Evolutionary conservation across 805 yeast species (phyloP), one percentile per base, ranked within the genome.

Genomic region (Teunomyces pallodes): DNA sequence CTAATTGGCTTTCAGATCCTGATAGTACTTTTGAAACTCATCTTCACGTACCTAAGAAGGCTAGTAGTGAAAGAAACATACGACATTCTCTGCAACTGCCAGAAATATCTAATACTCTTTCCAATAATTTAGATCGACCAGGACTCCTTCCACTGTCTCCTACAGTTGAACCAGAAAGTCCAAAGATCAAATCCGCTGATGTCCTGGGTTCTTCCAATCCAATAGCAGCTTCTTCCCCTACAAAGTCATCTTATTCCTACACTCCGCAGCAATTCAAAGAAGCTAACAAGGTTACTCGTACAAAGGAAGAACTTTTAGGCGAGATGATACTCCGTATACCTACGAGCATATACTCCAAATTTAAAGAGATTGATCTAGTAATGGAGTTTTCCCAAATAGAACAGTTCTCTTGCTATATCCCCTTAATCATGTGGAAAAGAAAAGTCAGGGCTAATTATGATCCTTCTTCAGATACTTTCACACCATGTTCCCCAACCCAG

Each of bases 391-490:
- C 76, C 42, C 36, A 59, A 29, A 49, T 63, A 42, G 53, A 64
- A 45, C 61, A 54, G 28, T 58, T 51, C 20, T 48, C 52, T 38
- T 53, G 59, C 20, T 60, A 62, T 12, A 46, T 69, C 2, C 86
- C 86, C 0, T 46, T 75, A 3, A 72, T 84, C 1, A 62, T 65
- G 42, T 84, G 87, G 79, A 68, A 74, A 43, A 65, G 91, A 36
- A 66, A 65, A 13, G 70, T 76, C 4, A 69, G 64, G 16, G 77
- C 86, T 0, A 59, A 58, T 0, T 86, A 83, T 61, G 78, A 81
- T 55, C 52, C 65, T 8, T 58, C 58, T 1, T 67, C 69, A 26
- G 87, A 82, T 49, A 56, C 76, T 0, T 86, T 82, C 53, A 71
- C 79, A 8, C 91, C 91, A 0, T 68, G 78, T 42, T 66, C 62